Evolutionary conservation across 768 basidiomycete species (phyloP).

Genomic region (Termitomyces sp.): DNA sequence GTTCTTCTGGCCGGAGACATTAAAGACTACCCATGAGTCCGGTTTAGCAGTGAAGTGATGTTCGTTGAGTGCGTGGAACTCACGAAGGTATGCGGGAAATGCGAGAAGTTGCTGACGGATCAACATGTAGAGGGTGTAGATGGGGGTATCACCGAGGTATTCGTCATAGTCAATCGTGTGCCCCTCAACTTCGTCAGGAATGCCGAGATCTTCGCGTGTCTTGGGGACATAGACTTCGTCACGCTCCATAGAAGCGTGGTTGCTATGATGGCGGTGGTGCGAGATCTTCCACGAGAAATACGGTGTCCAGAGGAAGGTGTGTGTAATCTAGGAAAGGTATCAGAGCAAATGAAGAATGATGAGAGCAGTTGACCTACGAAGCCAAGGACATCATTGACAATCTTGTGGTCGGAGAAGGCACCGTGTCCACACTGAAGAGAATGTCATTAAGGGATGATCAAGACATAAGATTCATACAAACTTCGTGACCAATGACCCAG

Average conservation of each 20-base stretch:
- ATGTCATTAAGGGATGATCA: conserved; percentile 1
- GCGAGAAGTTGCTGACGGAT: conserved; percentile 24
- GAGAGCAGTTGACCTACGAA: conserved; percentile 33
- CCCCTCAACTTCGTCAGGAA: neutral
- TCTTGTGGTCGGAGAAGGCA: conserved; percentile 48
- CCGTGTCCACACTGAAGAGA: conserved; percentile 48
- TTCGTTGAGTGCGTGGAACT: neutral
- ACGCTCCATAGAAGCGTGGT: conserved; percentile 50
- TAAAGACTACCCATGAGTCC: neutral
- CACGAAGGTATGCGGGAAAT: neutral
- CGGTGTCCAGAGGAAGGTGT: conserved; percentile 47
- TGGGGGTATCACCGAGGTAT: neutral
- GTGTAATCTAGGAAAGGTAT: conserved; percentile 29
- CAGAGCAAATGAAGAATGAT: conserved; percentile 2
- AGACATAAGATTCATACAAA: conserved; percentile 15
- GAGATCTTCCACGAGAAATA: conserved; percentile 55
- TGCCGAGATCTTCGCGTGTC: conserved; percentile 32
- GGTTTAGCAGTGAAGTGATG: too few relatives aligned
- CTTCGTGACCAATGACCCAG: conserved; percentile 61
- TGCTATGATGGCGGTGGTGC: conserved; percentile 49
- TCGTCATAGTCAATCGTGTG: conserved; percentile 37
- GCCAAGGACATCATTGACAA: conserved; percentile 47
- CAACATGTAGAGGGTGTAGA: conserved; percentile 38
- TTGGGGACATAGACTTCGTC: conserved; percentile 61
- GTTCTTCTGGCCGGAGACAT: neutral